Evolutionary conservation across 352 stramenopile species (phyloP).

Genomic region (Elongisporangium undulatum): DNA sequence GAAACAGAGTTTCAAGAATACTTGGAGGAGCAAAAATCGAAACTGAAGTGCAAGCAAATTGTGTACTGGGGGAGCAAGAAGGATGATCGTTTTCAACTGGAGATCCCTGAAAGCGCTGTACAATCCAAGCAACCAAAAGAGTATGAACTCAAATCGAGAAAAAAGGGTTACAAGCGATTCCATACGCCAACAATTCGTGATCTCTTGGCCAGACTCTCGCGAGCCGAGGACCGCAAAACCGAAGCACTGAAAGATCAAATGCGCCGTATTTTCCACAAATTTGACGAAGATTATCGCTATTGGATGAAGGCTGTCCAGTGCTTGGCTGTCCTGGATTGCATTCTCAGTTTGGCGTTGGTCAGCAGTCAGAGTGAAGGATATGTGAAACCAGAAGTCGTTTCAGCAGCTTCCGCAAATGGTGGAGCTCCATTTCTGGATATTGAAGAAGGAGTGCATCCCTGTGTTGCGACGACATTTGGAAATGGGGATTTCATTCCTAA

Average conservation of each 20-base stretch:
- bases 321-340: conserved; percentile 93
- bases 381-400: conserved; percentile 88
- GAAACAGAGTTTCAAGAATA: conserved; percentile 91
- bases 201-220: conserved; percentile 65
- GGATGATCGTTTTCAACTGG: conserved; percentile 91
- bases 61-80: conserved; percentile 96
- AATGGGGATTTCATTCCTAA: conserved; percentile 97
- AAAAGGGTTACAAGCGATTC: conserved; percentile 93
- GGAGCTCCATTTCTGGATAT: conserved; percentile 85
- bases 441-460: conserved; percentile 93
- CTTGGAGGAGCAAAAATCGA: conserved; percentile 65
- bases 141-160: conserved; percentile 92
- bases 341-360: conserved; percentile 93
- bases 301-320: conserved; percentile 94
- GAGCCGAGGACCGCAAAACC: conserved; percentile 78
- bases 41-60: conserved; percentile 79
- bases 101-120: conserved; percentile 83
- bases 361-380: conserved; percentile 93
- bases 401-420: conserved; percentile 38
- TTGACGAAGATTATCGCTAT: conserved; percentile 90
- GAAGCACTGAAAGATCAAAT: conserved; percentile 88
- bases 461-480: conserved; percentile 81
- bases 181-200: conserved; percentile 86
- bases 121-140: conserved; percentile 90
- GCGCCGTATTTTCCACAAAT: conserved; percentile 94